A percentile compares a stretch with the other conserved stretches of the same genome.
These are phyloP conservation scores for Aspergillus thermomutatus DNA, from an alignment of 2,329 filamentous ascomycete species.

Conservation along the genomic window DNA sequence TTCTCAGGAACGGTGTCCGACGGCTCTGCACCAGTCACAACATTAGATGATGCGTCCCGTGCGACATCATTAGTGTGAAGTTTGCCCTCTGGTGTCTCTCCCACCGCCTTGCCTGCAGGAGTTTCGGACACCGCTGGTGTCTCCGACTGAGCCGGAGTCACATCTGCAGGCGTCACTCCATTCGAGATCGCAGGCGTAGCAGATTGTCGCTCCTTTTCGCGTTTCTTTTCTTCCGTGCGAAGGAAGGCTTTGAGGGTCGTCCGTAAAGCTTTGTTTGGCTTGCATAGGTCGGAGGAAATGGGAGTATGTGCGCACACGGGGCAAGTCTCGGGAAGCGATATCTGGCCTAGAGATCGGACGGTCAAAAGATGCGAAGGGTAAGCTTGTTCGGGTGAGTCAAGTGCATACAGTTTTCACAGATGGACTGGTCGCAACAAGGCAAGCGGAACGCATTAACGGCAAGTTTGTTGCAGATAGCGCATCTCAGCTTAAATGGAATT, in stretches of 20 bases:
- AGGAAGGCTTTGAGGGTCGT: conserved; percentile 90
- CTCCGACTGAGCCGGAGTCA: conserved; percentile 14
- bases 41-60: conserved; percentile 12
- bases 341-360: conserved; percentile 58
- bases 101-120: conserved; percentile 10
- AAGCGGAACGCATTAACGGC: conserved; percentile 87
- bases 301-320: conserved; percentile 92
- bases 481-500: conserved; percentile 93
- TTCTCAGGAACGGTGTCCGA: conserved; percentile 7
- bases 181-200: conserved; percentile 31
- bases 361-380: background rate
- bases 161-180: conserved; percentile 22
- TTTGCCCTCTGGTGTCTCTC: conserved; percentile 6
- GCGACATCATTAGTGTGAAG: conserved; percentile 7
- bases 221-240: conserved; percentile 86
- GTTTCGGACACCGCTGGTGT: conserved; percentile 15
- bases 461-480: conserved; percentile 87
- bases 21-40: conserved; percentile 2
- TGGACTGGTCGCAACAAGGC: conserved; percentile 91
- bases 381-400: background rate
- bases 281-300: conserved; percentile 80
- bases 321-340: conserved; percentile 72
- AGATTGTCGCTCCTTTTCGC: conserved; percentile 58
- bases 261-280: conserved; percentile 83
- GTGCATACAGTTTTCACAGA: conserved; percentile 80